A percentile compares a stretch with the other conserved stretches of the same genome.
Evolutionary conservation across 352 stramenopile species (phyloP).

Genomic region (Globisporangium solare): DNA sequence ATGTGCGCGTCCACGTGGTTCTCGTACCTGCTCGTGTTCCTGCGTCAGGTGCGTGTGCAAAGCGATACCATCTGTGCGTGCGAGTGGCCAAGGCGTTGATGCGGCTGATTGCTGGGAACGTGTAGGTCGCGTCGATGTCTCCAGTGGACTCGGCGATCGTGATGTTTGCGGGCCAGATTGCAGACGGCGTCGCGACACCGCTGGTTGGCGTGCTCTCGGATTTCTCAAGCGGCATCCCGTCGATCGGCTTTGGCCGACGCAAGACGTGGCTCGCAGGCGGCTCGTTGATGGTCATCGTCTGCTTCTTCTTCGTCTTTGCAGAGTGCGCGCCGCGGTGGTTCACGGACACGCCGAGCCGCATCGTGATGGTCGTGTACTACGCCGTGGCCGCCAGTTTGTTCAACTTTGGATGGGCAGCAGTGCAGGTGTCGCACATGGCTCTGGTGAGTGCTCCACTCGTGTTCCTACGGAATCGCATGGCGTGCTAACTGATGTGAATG

Average conservation of each 20-base stretch:
- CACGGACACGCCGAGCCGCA: slow-evolving; percentile 39
- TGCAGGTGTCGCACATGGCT: slow-evolving; percentile 85
- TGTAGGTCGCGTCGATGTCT: slow-evolving; percentile 44
- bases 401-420: slow-evolving; percentile 79
- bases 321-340: slow-evolving; percentile 61
- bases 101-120: background rate
- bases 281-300: slow-evolving; percentile 67
- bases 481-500: background rate
- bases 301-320: slow-evolving; percentile 85
- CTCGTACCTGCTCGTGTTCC: slow-evolving; percentile 83
- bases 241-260: slow-evolving; percentile 60
- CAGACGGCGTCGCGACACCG: slow-evolving; percentile 73
- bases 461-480: background rate
- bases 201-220: slow-evolving; percentile 78
- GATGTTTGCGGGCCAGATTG: slow-evolving; percentile 86
- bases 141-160: slow-evolving; percentile 77
- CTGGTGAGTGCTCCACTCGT: slow-evolving; percentile 31
- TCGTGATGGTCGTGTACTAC: slow-evolving; percentile 72
- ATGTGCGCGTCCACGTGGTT: slow-evolving; percentile 89
- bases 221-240: slow-evolving; percentile 49
- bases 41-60: slow-evolving; percentile 31
- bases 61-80: background rate
- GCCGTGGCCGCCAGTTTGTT: slow-evolving; percentile 72
- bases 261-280: slow-evolving; percentile 77
- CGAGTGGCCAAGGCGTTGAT: background rate